Percentiles rank a stretch among this genome's conserved stretches.
phyloP scores from a whole-genome alignment of 192 early-diverging fungal genomes.

The Gonapodya prolifera region DNA sequence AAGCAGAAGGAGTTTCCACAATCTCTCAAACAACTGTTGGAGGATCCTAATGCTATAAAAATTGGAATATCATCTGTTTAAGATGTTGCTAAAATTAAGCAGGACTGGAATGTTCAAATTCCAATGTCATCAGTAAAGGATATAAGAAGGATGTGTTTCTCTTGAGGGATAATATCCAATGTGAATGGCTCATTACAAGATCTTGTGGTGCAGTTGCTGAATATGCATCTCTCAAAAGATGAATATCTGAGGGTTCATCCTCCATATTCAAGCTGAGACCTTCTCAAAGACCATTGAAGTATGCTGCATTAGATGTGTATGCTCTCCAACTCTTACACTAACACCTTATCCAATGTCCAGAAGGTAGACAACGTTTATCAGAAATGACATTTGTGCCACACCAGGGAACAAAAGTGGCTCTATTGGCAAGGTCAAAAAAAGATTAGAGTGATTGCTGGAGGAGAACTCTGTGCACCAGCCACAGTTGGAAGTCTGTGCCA shows the following conservation, averaged over 20 bases:
- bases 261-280: background rate
- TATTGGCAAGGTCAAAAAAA: background rate
- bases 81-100: slow-evolving; percentile 1
- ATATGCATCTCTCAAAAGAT: background rate
- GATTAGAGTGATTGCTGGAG: background rate
- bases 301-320: background rate
- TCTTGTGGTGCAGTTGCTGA: background rate
- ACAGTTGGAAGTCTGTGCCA: background rate
- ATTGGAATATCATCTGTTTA: background rate
- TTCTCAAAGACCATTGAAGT: background rate
- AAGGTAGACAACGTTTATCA: slow-evolving; percentile 1
- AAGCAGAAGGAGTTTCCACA: background rate
- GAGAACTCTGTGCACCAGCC: background rate
- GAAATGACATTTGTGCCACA: background rate
- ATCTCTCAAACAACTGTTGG: background rate
- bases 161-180: background rate
- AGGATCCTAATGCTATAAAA: background rate
- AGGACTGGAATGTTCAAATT: background rate
- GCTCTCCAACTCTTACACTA: background rate
- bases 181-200: background rate
- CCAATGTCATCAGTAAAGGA: background rate
- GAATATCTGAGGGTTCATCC: background rate
- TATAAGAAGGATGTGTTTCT: background rate
- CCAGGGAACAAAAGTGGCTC: background rate
- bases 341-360: background rate